These are phyloP conservation scores for Aspergillus ochraceus DNA, from an alignment of 2,329 filamentous ascomycete species.

Conservation along the genomic window DNA sequence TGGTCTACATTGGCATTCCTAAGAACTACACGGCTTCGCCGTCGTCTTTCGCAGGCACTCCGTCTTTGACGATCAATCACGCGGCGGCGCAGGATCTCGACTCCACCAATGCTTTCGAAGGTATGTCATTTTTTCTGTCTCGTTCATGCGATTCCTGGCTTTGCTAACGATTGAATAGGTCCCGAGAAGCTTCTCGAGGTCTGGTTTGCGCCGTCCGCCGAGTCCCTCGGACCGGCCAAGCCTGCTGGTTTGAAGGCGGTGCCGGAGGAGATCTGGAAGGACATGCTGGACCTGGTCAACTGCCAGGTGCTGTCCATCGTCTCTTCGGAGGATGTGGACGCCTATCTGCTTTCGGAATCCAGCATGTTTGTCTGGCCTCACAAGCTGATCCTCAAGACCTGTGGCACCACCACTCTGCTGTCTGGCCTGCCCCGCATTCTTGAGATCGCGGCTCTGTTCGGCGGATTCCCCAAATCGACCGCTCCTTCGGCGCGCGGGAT, in stretches of 20 bases:
- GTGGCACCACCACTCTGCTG: constrained; percentile 91
- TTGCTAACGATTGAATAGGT: constrained; percentile 49
- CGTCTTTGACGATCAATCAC: constrained; percentile 94
- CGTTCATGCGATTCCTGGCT: neutral
- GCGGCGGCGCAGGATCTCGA: constrained; percentile 90
- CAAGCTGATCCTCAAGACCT: constrained; percentile 98
- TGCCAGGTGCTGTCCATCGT: constrained; percentile 97
- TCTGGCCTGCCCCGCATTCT: constrained; percentile 86
- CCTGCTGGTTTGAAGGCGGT: constrained; percentile 84
- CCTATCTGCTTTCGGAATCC: constrained; percentile 95
- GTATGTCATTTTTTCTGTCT: constrained; percentile 43
- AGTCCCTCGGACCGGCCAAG: constrained; percentile 65
- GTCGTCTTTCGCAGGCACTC: constrained; percentile 73
- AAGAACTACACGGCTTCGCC: constrained; percentile 80
- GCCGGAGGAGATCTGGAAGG: constrained; percentile 81
- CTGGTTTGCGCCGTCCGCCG: constrained; percentile 86
- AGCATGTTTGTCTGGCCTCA: constrained; percentile 99
- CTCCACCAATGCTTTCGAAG: constrained; percentile 95
- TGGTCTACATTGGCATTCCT: constrained; percentile 81
- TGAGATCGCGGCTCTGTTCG: constrained; percentile 83
- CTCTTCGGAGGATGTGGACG: constrained; percentile 89
- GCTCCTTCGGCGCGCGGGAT: constrained; percentile 66
- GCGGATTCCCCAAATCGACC: constrained; percentile 83
- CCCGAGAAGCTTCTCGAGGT: constrained; percentile 98
- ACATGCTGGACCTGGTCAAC: constrained; percentile 96